Evolutionary conservation across 2,329 filamentous ascomycete genomes (phyloP).

Genomic region (Seiridium unicorne): DNA sequence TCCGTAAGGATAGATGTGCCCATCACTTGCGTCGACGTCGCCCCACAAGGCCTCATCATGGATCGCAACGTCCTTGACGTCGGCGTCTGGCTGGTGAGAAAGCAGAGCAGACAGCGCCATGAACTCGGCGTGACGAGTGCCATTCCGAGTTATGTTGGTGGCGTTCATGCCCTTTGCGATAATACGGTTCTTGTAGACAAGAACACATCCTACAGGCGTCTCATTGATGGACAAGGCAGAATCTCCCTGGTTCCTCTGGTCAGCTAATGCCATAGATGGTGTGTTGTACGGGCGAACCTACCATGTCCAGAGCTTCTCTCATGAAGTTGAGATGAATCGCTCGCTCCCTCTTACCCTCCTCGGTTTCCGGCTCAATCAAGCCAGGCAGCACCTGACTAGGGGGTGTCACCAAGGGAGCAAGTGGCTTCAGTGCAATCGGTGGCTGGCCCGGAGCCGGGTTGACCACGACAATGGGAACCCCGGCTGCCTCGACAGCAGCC

Average conservation of each 20-base stretch:
- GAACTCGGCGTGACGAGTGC: slow-evolving; percentile 93
- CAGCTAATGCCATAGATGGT: slow-evolving; percentile 14
- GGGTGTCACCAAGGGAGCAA: slow-evolving; percentile 12
- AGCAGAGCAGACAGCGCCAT: slow-evolving; percentile 70
- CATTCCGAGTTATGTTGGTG: slow-evolving; percentile 86
- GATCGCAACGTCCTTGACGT: slow-evolving; percentile 21
- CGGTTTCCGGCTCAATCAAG: slow-evolving; percentile 28
- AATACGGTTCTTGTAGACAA: slow-evolving; percentile 75
- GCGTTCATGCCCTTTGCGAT: slow-evolving; percentile 96
- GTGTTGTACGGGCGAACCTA: slow-evolving; percentile 35
- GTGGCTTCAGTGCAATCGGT: slow-evolving; percentile 10
- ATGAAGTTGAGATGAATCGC: slow-evolving; percentile 64
- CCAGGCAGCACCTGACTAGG: slow-evolving; percentile 24
- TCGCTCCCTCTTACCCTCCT: slow-evolving; percentile 35
- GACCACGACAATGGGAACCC: slow-evolving; percentile 21
- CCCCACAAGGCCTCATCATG: slow-evolving; percentile 41
- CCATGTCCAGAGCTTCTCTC: slow-evolving; percentile 84
- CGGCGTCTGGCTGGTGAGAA: slow-evolving; percentile 35
- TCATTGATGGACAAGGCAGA: slow-evolving; percentile 83
- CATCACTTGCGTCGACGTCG: slow-evolving; percentile 52
- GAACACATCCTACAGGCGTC: slow-evolving; percentile 93
- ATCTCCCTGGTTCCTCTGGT: slow-evolving; percentile 61
- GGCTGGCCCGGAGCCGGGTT: slow-evolving; percentile 15
- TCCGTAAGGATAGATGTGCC: slow-evolving; percentile 60
- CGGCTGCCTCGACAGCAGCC: slow-evolving; percentile 17